Evolutionary conservation across 2,329 filamentous ascomycete genomes (phyloP), one percentile per base, ranked within the genome.

Genomic region (Teratosphaeria pseudoeucalypti): DNA sequence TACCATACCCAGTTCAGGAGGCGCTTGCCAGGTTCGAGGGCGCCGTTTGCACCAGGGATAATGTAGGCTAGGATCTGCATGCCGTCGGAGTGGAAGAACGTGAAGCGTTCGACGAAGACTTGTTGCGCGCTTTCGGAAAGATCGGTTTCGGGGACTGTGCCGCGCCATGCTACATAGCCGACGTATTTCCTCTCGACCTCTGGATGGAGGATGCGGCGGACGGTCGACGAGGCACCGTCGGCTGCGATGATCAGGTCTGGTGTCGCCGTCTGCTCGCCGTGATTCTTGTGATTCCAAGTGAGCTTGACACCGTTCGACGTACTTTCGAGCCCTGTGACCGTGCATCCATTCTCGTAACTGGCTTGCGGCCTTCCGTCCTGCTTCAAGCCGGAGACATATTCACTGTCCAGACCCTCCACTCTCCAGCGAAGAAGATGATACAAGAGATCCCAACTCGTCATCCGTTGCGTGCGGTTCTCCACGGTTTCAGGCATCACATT

Each of bases 1-100:
- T 80, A 81, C 71, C 76, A 79, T 1, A 80, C 75, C 62, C 73
- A 79, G 60, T 80, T 80, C 62, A 80, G 70, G 3, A 78, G 72
- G 11, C 77, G 73, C 27, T 76, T 65, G 4, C 75, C 76, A 0
- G 70, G 66, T 34, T 70, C 66, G 5, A 77, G 68, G 1, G 68
- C 70, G 2, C 77, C 77, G 32, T 75, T 66, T 14, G 72, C 67
- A 1, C 75, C 74, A 0, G 78, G 78, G n/a, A 81, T 78, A 5
- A 75, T 66, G 62, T 79, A 79, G 12, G 71, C 74, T 1, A 77
- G 67, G 23, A 74, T 71, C 56, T 76, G 74, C 1, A 73, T 67
- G 14, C 73, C 74, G 9, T 61, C 55, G 0, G 67, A 57, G 56
- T 76, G 74, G 64, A 72, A 76, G 64, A 77, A 77, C 1, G 73